Evolutionary conservation across 441 rosid species (phyloP), one percentile per base, ranked within the genome.

Genomic region (Corymbia citriodora): DNA sequence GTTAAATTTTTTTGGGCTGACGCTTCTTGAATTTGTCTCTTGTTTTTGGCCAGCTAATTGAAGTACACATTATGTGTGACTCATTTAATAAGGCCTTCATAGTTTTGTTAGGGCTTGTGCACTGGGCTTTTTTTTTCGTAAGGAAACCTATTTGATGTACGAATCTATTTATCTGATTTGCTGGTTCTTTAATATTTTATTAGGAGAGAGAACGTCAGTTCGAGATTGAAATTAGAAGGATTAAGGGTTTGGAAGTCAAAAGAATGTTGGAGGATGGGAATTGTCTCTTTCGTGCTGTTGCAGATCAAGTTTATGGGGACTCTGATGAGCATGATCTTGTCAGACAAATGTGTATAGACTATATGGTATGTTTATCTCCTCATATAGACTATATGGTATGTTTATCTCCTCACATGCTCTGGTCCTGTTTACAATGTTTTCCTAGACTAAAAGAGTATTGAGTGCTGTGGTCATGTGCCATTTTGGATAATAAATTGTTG

Each of bases 211-310:
- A 98, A 87, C 96, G 94, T 49, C 99, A 97, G 88, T 97, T 97
- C 93, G 99, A 96, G 94, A 93, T 94, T 85, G 99, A 97, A 89
- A 91, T 98, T 54, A 94, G 97, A 92, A 93, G 97, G 54, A 87
- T 94, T 15, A 97, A 95, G 94, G 98, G 98, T 89, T 94, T 96
- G 52, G 99, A 97, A 90, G 98, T 98, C 88, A 97, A 94, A 93
- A 95, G 96, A 93, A 98, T 98, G 99, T 70, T 98, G 94, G 99
- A 94, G 95, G 99, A 98, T 94, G 99, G 99, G 72, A 98, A 98
- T 90, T 98, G 99, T 94, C 99, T 98, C 88, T 98, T 98, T 70
- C 99, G 97, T 65, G 99, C 99, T 93, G 97, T 98, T 63, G 99
- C 98, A 82, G 99, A 98, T 96, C 99, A 98, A 94, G 99, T 98